These are phyloP conservation scores for Corchorus capsularis DNA, from an alignment of 345 rosid genomes.

Conservation along the genomic window DNA sequence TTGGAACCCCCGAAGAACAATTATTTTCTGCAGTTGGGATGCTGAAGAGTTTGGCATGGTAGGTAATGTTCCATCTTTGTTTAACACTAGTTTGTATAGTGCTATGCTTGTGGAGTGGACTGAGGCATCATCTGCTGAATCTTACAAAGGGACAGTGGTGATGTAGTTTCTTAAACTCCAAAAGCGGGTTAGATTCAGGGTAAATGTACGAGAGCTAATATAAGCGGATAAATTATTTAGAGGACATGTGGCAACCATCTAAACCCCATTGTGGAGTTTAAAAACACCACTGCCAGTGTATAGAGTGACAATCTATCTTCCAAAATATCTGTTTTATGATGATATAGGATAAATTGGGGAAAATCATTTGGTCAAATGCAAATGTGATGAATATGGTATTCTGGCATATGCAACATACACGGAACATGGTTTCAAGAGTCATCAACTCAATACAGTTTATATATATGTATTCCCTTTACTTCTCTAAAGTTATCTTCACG, in stretches of 20 bases:
- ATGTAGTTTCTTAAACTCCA: not conserved
- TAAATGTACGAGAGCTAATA: not conserved
- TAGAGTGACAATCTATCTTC: not conserved
- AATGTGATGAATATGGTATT: not conserved
- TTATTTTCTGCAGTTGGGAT: slow-evolving; percentile 92
- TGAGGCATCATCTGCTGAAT: not conserved
- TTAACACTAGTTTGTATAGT: slow-evolving; percentile 1
- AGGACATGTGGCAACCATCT: not conserved
- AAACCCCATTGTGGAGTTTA: not conserved
- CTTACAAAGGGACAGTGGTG: not conserved
- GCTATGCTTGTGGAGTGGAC: not conserved
- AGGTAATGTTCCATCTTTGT: slow-evolving; percentile 37
- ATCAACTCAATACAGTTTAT: slow-evolving; percentile 4
- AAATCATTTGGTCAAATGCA: not conserved
- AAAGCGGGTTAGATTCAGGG: not conserved
- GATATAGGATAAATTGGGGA: not conserved
- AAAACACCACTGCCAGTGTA: not conserved
- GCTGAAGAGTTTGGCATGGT: slow-evolving; percentile 99
- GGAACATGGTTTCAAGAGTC: not conserved
- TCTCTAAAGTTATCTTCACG: not conserved
- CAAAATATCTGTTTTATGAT: not conserved
- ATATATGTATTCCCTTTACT: slow-evolving; percentile 1
- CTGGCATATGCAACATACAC: not conserved
- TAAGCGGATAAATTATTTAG: not conserved
- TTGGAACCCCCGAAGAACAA: slow-evolving; percentile 90